Conservation (phyloP, 129 eudicot species). For the Escallonia rubra region DNA sequence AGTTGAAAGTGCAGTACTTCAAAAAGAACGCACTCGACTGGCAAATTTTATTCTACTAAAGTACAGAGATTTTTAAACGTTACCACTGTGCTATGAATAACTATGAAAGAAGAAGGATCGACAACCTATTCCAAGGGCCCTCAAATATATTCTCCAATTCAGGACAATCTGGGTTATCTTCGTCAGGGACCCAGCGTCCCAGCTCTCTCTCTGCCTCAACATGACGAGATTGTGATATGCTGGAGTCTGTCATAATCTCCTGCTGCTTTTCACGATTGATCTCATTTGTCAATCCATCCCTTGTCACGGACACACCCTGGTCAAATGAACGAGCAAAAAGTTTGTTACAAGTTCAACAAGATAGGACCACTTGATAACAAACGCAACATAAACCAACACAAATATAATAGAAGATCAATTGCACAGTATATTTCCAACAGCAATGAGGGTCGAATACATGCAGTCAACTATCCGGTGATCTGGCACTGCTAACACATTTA, state of each 20-base stretch:
- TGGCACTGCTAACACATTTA: background rate
- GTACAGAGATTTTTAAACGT: background rate
- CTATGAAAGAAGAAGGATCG: background rate
- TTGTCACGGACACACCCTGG: constrained; percentile 72
- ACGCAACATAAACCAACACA: background rate
- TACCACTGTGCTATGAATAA: background rate
- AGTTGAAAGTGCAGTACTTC: too few relatives aligned
- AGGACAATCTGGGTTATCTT: constrained; percentile 56
- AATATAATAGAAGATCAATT: background rate
- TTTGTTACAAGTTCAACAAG: background rate
- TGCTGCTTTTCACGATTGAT: constrained; percentile 48
- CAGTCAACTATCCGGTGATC: too few relatives aligned
- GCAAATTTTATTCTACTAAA: background rate
- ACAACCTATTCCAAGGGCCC: constrained; percentile 84
- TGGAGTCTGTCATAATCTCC: constrained; percentile 85
- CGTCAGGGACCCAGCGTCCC: constrained; percentile 91
- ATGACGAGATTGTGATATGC: constrained; percentile 78
- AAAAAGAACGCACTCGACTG: background rate
- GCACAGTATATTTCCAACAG: too few relatives aligned
- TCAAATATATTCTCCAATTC: constrained; percentile 88
- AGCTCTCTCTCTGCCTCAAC: constrained; percentile 72
- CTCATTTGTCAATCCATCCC: constrained; percentile 61
- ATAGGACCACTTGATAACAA: background rate
- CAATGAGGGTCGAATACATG: too few relatives aligned
- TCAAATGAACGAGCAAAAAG: constrained; percentile 12